Percentiles rank a stretch among this genome's conserved stretches.
phyloP scores from a whole-genome alignment of 805 yeast species.

The Yamadazyma phyllophila region DNA sequence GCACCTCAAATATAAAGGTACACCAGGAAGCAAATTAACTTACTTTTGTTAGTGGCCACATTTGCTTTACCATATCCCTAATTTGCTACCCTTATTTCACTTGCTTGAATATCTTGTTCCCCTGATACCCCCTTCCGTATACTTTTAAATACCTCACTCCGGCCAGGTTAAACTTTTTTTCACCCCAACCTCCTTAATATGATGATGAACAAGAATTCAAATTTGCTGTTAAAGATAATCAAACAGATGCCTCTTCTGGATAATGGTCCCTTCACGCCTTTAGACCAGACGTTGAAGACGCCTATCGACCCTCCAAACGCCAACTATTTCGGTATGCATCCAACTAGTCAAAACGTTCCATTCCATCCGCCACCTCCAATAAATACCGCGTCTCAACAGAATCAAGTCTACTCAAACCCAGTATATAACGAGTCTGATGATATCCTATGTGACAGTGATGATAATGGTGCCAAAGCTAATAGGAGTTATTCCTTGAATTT shows the following conservation, averaged over 20 bases:
- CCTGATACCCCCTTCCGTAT: background rate
- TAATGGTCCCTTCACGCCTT: slow-evolving; percentile 42
- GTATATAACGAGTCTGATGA: slow-evolving; percentile 42
- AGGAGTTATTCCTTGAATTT: slow-evolving; percentile 34
- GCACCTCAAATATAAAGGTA: slow-evolving; percentile 5
- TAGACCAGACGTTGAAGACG: slow-evolving; percentile 41
- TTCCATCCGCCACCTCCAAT: background rate
- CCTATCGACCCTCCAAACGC: slow-evolving; percentile 32
- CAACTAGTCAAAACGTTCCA: background rate
- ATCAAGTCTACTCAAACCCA: slow-evolving; percentile 26
- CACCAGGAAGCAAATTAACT: background rate
- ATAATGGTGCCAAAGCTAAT: slow-evolving; percentile 17
- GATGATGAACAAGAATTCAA: slow-evolving; percentile 26
- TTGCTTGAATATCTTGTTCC: background rate
- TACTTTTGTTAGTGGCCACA: background rate
- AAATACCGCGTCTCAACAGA: slow-evolving; percentile 3
- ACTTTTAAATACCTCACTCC: background rate
- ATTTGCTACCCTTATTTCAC: background rate
- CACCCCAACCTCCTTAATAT: background rate
- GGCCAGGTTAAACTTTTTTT: background rate
- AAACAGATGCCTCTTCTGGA: slow-evolving; percentile 23
- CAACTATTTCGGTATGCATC: slow-evolving; percentile 6
- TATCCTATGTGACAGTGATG: slow-evolving; percentile 38
- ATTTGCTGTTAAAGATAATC: slow-evolving; percentile 34
- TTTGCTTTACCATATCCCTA: background rate